Evolutionary conservation across 1,284 basidiomycete genomes (phyloP).

Genomic region (Farysia itapuensis): DNA sequence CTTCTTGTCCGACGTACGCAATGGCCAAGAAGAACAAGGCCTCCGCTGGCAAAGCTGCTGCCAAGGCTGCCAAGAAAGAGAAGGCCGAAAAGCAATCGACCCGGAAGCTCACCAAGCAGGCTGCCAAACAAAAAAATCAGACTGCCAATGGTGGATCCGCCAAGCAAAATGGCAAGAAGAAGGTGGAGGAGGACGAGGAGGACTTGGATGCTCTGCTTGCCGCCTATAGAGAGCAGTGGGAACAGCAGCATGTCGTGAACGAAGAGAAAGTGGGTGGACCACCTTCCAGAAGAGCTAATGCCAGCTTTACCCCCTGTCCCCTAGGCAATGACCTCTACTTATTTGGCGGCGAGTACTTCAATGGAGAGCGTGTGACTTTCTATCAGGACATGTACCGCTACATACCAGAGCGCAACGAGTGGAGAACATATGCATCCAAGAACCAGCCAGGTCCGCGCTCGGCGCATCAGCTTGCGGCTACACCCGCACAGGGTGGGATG

Average conservation of each 20-base stretch:
- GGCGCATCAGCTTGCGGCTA: conserved; percentile 55
- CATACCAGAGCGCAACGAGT: conserved; percentile 52
- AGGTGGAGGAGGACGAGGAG: conserved; percentile 49
- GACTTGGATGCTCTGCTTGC: conserved; percentile 56
- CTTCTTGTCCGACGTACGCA: no score
- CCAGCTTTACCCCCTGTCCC: conserved; percentile 57
- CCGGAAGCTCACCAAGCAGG: conserved; percentile 50
- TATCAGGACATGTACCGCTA: conserved; percentile 58
- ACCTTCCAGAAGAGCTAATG: conserved; percentile 54
- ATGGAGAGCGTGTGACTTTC: conserved; percentile 54
- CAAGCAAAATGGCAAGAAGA: conserved; percentile 37
- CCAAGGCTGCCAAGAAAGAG: conserved; percentile 57
- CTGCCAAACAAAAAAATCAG: conserved; percentile 19
- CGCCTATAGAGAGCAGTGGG: conserved; percentile 52
- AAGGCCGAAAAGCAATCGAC: conserved; percentile 57
- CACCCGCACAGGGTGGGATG: conserved; percentile 52
- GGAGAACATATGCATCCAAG: conserved; percentile 51
- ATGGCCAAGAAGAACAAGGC: conserved; percentile 58
- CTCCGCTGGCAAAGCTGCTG: conserved; percentile 50
- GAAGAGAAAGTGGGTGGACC: conserved; percentile 51
- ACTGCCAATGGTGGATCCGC: conserved; percentile 5
- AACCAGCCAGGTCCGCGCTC: conserved; percentile 57
- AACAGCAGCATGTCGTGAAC: conserved; percentile 44
- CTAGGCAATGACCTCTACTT: conserved; percentile 57
- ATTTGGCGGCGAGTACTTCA: conserved; percentile 60